Evolutionary conservation across 2,329 filamentous ascomycete genomes (phyloP), one percentile per base, ranked within the genome.

Genomic region (Fusarium xyrophilum): DNA sequence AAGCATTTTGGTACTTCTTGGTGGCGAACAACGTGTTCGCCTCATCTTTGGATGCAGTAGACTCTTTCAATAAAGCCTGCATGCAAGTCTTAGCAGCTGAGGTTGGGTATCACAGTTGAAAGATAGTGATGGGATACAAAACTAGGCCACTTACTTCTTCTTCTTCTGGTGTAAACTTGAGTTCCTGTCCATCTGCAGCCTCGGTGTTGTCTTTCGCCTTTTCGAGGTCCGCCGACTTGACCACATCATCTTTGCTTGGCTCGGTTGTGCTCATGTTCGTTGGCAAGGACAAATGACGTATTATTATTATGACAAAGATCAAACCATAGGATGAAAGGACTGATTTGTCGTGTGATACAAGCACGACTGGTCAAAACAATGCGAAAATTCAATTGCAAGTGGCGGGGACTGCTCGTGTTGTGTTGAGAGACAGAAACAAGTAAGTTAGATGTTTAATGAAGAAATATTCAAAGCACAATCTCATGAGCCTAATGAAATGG

Each of bases 11-110:
- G 79, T 91, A 96, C 65, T 89, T 87, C 42, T 87, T 86, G 6
- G 87, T 85, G 2, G 85, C 83, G 79, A 97, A 98, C n/a, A 93
- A 85, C 8, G 85, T 79, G 76, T 97, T 98, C 17, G 93, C 95
- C 58, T 89, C 84, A 4, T 86, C 76, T 79, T 97, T 97, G 73
- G 90, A 88, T 2, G 84, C 77, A 72, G 91, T 89, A 6, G 93
- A 93, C 78, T 95, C 88, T 51, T 83, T 77, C 23, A 97, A 78
- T 19, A 97, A 87, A 38, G 83, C 80, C 89, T 92, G 64, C 2
- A 23, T 5, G n/a, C 1, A n/a, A 13, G 21, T 40, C 61, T 67
- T 25, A 60, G 59, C 27, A 14, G 23, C 23, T 25, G 23, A 25
- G 23, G 23, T 25, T 25, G 23, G 23, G 6, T 25, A 25, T 25